Evolutionary conservation across 257 asterid genomes (phyloP).

Genomic region (Vinca minor): DNA sequence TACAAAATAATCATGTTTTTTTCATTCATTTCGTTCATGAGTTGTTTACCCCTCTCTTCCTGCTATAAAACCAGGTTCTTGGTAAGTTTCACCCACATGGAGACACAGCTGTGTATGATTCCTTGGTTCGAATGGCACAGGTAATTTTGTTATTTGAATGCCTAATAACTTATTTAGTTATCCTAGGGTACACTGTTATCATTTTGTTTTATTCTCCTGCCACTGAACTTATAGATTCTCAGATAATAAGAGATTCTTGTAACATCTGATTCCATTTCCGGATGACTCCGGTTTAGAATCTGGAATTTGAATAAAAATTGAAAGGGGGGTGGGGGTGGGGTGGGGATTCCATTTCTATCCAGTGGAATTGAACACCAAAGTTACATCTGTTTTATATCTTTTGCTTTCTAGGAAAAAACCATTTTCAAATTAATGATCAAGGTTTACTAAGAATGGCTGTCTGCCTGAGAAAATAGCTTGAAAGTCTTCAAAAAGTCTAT

Average conservation of each 20-base stretch:
- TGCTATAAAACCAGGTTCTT: conserved; percentile 59
- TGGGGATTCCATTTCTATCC: background rate
- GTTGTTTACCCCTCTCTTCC: conserved; percentile 1
- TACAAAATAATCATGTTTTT: too few relatives aligned
- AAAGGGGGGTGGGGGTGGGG: too few relatives aligned
- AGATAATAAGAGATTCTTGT: background rate
- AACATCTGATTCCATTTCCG: background rate
- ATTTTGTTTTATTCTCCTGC: background rate
- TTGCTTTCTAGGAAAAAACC: background rate
- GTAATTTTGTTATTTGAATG: conserved; percentile 26
- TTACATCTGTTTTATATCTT: background rate
- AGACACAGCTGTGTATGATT: conserved; percentile 88
- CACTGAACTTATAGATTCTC: background rate
- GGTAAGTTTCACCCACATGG: conserved; percentile 99
- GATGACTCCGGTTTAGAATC: background rate
- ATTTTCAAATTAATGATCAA: background rate
- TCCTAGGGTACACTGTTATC: too few relatives aligned
- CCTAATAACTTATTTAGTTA: background rate
- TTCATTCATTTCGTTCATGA: background rate
- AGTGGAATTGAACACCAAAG: background rate
- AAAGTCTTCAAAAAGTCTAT: background rate
- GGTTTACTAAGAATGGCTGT: background rate
- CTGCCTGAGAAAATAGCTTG: background rate
- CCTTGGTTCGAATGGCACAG: conserved; percentile 99
- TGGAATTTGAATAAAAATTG: background rate